Conservation (phyloP, 2,329 filamentous ascomycete genomes). For the Trichophyton mentagrophytes region DNA sequence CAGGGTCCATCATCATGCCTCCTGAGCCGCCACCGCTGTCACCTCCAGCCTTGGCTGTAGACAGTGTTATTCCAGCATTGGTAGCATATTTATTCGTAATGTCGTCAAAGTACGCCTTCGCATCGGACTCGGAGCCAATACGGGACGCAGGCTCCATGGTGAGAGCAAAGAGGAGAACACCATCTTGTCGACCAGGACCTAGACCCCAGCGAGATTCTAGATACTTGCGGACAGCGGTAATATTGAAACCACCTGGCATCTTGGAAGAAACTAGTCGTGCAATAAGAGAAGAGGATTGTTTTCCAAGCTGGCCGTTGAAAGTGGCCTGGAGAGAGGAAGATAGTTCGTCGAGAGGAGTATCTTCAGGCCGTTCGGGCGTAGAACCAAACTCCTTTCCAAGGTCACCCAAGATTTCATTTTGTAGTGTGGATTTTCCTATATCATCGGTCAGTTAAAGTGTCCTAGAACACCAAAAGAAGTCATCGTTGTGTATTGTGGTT, state of each 20-base stretch:
- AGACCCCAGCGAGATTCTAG: slow-evolving; percentile 89
- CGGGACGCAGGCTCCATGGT: slow-evolving; percentile 87
- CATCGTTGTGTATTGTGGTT: slow-evolving; percentile 10
- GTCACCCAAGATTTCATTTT: slow-evolving; percentile 97
- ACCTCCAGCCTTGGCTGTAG: slow-evolving; percentile 56
- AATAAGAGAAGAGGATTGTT: slow-evolving; percentile 86
- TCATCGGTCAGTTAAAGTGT: slow-evolving; percentile 10
- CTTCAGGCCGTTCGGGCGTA: slow-evolving; percentile 95
- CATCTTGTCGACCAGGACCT: slow-evolving; percentile 75
- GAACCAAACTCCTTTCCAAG: slow-evolving; percentile 97
- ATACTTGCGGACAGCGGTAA: slow-evolving; percentile 89
- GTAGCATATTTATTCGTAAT: slow-evolving; percentile 80
- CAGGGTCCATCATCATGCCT: slow-evolving; percentile 99
- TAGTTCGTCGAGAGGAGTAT: slow-evolving; percentile 89
- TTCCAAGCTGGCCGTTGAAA: slow-evolving; percentile 97
- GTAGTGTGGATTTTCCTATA: slow-evolving; percentile 87
- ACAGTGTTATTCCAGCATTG: slow-evolving; percentile 69
- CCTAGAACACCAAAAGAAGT: neutral
- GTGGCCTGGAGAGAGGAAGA: slow-evolving; percentile 92
- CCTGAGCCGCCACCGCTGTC: slow-evolving; percentile 57
- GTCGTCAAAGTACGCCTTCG: slow-evolving; percentile 82
- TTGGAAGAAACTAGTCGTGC: slow-evolving; percentile 94
- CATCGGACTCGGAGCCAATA: slow-evolving; percentile 78
- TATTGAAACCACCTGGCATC: slow-evolving; percentile 99
- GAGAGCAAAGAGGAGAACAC: slow-evolving; percentile 72